phyloP scores from a whole-genome alignment of 1,284 basidiomycete genomes.

The Schizopora paradoxa region DNA sequence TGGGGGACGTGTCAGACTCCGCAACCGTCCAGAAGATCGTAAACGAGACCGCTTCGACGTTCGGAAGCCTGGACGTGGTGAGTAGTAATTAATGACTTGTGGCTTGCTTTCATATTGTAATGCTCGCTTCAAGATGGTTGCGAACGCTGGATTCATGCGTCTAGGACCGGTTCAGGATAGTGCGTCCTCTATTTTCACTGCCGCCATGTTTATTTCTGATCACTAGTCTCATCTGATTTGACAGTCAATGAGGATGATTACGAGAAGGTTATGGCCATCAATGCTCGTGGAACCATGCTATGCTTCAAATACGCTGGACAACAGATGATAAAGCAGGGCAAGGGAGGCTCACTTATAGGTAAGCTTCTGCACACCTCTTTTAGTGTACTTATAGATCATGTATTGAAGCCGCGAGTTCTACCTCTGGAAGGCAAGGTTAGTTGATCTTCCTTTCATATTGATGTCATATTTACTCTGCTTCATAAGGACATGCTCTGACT shows the following conservation, averaged over 20 bases:
- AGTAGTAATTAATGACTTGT: not conserved
- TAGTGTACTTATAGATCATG: no score
- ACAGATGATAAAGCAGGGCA: conserved; percentile 33
- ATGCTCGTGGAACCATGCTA: conserved; percentile 31
- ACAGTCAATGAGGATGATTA: conserved; percentile 24
- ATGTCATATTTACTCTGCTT: no score
- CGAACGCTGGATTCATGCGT: conserved; percentile 22
- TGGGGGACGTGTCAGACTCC: conserved; percentile 10
- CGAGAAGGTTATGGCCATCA: conserved; percentile 28
- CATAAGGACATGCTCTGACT: no score
- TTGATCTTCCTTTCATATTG: no score
- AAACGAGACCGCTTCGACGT: conserved; percentile 5
- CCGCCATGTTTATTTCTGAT: not conserved
- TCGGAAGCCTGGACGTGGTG: conserved; percentile 12
- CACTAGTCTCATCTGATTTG: not conserved
- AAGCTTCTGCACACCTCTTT: no score
- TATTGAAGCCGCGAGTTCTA: no score
- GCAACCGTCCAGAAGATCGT: conserved; percentile 9
- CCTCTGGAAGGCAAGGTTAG: no score
- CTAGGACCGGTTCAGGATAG: conserved; percentile 15
- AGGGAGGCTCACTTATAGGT: conserved; percentile 26
- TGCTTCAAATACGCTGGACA: conserved; percentile 34
- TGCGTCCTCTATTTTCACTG: conserved; percentile 2
- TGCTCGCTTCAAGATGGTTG: conserved; percentile 22
- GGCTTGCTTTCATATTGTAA: conserved; percentile 12